phyloP scores from a whole-genome alignment of 768 basidiomycete species.

The Tephrocybe sp. region DNA sequence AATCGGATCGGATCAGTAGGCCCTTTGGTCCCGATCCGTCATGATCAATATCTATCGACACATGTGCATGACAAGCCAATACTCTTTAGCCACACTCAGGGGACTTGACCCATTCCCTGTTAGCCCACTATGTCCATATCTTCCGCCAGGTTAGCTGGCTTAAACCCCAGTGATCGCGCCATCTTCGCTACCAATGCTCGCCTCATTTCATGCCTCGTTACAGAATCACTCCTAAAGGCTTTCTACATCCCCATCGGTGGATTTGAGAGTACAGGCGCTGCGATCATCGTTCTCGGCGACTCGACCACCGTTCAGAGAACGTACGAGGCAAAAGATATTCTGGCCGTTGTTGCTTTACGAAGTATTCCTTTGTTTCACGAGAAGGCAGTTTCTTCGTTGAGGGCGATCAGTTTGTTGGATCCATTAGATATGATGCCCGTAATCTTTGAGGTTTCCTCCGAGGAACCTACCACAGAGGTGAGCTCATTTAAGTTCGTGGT shows the following conservation, averaged over 20 bases:
- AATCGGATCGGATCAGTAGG: no score
- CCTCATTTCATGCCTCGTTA: conserved; percentile 57
- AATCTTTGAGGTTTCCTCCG: conserved; percentile 34
- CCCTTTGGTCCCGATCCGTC: no score
- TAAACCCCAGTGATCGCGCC: conserved; percentile 40
- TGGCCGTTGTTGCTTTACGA: conserved; percentile 48
- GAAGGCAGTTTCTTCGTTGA: conserved; percentile 26
- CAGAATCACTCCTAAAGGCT: conserved; percentile 52
- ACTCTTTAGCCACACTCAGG: no score
- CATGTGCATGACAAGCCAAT: no score
- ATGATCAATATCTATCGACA: no score
- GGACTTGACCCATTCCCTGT: no score
- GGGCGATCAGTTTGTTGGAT: conserved; percentile 50
- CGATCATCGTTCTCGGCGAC: conserved; percentile 37
- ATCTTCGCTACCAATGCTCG: conserved; percentile 49
- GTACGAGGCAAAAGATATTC: conserved; percentile 35
- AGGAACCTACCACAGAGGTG: conserved; percentile 13
- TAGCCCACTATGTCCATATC: conserved; percentile 29
- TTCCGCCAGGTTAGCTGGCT: conserved; percentile 25
- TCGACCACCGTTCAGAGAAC: conserved; percentile 19
- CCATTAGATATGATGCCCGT: conserved; percentile 54
- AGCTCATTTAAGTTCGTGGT: no score
- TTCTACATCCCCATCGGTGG: conserved; percentile 42
- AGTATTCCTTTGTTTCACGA: conserved; percentile 48
- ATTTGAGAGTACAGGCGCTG: conserved; percentile 37